Percentiles rank a stretch among this genome's conserved stretches.
These are phyloP conservation scores for Botrytis porri DNA, from an alignment of 2,329 filamentous ascomycete species.

Conservation along the genomic window DNA sequence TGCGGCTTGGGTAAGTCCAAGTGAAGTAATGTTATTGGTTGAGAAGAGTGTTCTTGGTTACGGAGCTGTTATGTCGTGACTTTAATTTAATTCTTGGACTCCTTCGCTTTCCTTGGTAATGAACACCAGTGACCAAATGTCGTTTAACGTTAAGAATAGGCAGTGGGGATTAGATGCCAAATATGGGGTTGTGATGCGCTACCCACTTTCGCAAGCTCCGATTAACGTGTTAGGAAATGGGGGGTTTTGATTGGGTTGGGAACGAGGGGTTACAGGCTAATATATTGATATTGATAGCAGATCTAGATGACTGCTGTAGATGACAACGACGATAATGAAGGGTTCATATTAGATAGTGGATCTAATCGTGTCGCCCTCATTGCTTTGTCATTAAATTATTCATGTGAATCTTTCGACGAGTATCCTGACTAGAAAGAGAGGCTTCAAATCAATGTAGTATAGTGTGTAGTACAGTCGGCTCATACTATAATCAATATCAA, in stretches of 20 bases:
- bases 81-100: not conserved
- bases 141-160: not conserved
- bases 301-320: not conserved
- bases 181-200: not conserved
- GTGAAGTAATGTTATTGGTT: not conserved
- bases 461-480: not conserved
- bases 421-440: not conserved
- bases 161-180: not conserved
- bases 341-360: not conserved
- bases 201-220: slow-evolving; percentile 3
- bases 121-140: no score
- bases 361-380: not conserved
- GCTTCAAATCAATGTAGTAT: not conserved
- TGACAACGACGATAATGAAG: not conserved
- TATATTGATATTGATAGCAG: not conserved
- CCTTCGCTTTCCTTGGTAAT: not conserved
- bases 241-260: slow-evolving; percentile 2
- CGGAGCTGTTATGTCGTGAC: not conserved
- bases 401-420: not conserved
- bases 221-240: not conserved
- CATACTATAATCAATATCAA: not conserved
- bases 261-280: slow-evolving; percentile 2
- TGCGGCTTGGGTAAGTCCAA: not conserved
- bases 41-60: not conserved
- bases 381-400: not conserved